phyloP scores from a whole-genome alignment of 805 yeast species.

The Torulaspora gathmanii region DNA sequence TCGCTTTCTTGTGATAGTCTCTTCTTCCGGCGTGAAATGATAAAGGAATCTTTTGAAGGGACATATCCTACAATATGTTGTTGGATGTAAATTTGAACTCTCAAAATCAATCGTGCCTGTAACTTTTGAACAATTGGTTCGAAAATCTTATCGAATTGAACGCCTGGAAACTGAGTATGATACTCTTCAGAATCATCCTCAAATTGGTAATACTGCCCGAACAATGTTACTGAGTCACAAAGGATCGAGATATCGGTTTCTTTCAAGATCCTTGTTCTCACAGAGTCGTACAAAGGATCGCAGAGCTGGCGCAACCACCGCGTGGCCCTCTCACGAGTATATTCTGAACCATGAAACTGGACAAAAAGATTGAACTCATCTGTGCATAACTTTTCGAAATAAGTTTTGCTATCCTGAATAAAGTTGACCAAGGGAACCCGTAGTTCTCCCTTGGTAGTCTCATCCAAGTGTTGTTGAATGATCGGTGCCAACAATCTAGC shows the following conservation, averaged over 20 bases:
- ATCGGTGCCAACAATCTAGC: constrained; percentile 43
- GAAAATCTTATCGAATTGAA: constrained; percentile 56
- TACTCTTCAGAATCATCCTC: constrained; percentile 45
- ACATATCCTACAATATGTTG: constrained; percentile 60
- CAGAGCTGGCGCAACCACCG: constrained; percentile 59
- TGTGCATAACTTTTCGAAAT: constrained; percentile 53
- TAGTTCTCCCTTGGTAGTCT: constrained; percentile 20
- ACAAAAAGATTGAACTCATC: constrained; percentile 60
- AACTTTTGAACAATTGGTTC: constrained; percentile 70
- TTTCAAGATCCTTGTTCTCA: constrained; percentile 62
- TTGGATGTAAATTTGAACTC: constrained; percentile 70
- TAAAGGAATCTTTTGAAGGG: constrained; percentile 65
- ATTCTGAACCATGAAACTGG: constrained; percentile 44
- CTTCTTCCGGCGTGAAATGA: constrained; percentile 45
- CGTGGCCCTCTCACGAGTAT: constrained; percentile 40
- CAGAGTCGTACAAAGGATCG: constrained; percentile 71
- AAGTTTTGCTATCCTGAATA: constrained; percentile 58
- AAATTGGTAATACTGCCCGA: constrained; percentile 62
- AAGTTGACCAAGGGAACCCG: constrained; percentile 46
- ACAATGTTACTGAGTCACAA: constrained; percentile 68
- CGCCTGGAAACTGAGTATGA: constrained; percentile 29
- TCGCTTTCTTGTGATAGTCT: constrained; percentile 3
- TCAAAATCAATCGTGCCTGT: constrained; percentile 74
- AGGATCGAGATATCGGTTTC: constrained; percentile 64
- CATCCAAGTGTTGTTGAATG: constrained; percentile 38